Percentiles rank a stretch among this genome's conserved stretches.
Conservation (phyloP, 140 eudicot species). For the Flaveria floridana region DNA sequence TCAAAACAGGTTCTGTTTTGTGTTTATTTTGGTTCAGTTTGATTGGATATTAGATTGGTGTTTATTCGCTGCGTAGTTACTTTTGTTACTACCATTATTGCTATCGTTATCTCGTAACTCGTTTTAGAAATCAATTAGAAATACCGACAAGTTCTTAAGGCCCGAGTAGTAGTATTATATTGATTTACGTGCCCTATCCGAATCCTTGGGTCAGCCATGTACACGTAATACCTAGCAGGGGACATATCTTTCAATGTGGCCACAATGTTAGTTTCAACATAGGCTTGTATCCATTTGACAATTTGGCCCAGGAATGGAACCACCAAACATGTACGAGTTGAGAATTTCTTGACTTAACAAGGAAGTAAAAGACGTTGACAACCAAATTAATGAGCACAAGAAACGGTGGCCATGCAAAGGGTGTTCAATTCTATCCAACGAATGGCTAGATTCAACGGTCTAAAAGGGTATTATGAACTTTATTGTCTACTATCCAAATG, state of each 20-base stretch:
- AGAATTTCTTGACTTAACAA: slow-evolving; percentile 3
- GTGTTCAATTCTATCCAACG: slow-evolving; percentile 34
- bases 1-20: too few relatives aligned
- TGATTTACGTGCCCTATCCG: too few relatives aligned
- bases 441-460: slow-evolving; percentile 26
- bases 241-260: slow-evolving; percentile 12
- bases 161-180: too few relatives aligned
- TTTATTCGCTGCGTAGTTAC: too few relatives aligned
- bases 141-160: too few relatives aligned
- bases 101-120: too few relatives aligned
- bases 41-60: too few relatives aligned
- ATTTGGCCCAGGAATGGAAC: slow-evolving; percentile 31
- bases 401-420: slow-evolving; percentile 30
- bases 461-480: slow-evolving; percentile 23
- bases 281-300: slow-evolving; percentile 21
- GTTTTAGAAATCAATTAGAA: too few relatives aligned
- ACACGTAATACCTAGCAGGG: too few relatives aligned
- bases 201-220: too few relatives aligned
- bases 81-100: too few relatives aligned
- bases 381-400: slow-evolving; percentile 10
- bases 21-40: too few relatives aligned
- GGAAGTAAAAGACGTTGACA: slow-evolving; percentile 14
- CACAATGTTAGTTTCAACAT: slow-evolving; percentile 20
- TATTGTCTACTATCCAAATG: slow-evolving; percentile 29
- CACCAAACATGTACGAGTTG: slow-evolving; percentile 23